Evolutionary conservation across 257 asterid species (phyloP), one percentile per base, ranked within the genome.

Genomic region (Scutellaria galericulata): DNA sequence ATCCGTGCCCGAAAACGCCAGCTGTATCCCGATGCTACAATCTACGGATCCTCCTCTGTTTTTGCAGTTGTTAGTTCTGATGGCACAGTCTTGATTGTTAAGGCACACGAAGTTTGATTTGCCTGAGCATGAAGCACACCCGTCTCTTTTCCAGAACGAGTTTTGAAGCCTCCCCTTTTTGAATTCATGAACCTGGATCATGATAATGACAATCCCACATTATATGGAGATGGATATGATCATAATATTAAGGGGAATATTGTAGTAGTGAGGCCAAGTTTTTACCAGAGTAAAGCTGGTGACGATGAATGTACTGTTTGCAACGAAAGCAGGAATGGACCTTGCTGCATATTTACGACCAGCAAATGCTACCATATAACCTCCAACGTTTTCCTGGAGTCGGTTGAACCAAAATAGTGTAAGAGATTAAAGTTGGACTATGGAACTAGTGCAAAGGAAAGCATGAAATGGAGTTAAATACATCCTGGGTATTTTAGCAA

Each of bases 301-400:
- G 62, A 95, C 96, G 6, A 69, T 90, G 76, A 2, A 87, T 58
- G 94, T 83, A 66, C 75, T 24, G 59, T 92, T 92, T 20, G 88
- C 97, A 74, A 88, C 94, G 64, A 92, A 92, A 70, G 98, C 90
- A 58, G 96, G 94, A 68, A 71, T 63, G 66, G 99, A 95, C 80
- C 97, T 86, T 37, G 98, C 98, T 74, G 99, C 98, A 64, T 90
- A 86, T 80, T 75, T 92, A 67, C 94, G 80, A 63, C 99, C 99
- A 73, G 99, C 96, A 82, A 95, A 92, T 75, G 98, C 99, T 62
- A 90, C 99, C 99, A 95, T 95, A 71, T 90, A 92, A 64, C 98
- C 99, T 72, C 99, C 99, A 45, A 76, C 81, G 18, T 85, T 57
- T 64, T 87, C 99, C 99, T 95, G 81, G 59, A 14, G 48, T 18